Base-by-base conservation (phyloP, 257 asterid genomes). In the Capsicum pubescens region DNA sequence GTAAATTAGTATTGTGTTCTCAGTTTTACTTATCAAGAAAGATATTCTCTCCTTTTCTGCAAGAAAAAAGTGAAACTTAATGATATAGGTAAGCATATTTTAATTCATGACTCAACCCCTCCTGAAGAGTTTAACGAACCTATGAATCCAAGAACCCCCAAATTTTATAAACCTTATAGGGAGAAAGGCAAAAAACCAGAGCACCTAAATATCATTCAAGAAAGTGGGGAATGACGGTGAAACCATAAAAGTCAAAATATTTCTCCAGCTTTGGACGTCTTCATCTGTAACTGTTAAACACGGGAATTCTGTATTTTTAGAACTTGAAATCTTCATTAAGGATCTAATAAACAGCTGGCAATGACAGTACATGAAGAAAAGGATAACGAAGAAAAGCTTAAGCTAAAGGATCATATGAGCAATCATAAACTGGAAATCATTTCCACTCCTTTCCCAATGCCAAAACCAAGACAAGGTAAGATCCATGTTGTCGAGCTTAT, bases 241-340 rank as follows among this genome's bases (percentile, higher is more conserved):
- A 77, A 76, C 63, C 81, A 76, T 76, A 76, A 54, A 54, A 54
- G 16, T 52, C 14, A 77, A 77, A 9, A 54, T 26, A 54, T 26
- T 15, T 48, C 82, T 77, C 82, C 64, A 54, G 50, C 32, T 77
- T 77, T 52, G 50, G 48, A 15, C 48, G 54, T 77, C 64, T 77
- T 54, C 82, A 77, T 55, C 64, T 54, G 10, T 77, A 77, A 58
- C 44, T 77, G 64, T 77, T 77, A 77, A 58, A 15, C 32, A 32
- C 12, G 50, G n/a, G 48, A 77, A 26, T 55, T 77, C 6, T 9
- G 16, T 2, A 21, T 52, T 55, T 54, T 26, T 77, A 14, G 82
- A 32, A 5, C 50, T 26, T 26, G 64, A 77, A 77, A 54, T 77
- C 32, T 77, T 54, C 64, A 50, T 77, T 15, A 77, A 77, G 21